Conservation (phyloP, 2,329 filamentous ascomycete genomes). For the Diaporthe caulivora region DNA sequence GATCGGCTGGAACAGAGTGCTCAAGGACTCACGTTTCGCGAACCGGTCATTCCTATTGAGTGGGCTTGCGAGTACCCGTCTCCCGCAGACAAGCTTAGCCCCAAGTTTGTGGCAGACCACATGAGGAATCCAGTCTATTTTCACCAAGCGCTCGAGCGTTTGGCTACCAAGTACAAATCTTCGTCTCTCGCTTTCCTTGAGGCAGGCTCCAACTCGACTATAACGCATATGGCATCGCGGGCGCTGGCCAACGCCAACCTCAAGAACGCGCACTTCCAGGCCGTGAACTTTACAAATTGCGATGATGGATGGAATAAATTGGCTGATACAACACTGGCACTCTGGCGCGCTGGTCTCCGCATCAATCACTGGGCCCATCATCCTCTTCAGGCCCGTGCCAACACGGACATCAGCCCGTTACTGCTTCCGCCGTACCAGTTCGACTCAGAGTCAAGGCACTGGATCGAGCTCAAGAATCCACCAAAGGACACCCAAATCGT, state of each 20-base stretch:
- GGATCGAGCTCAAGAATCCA: slow-evolving; percentile 50
- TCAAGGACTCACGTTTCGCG: slow-evolving; percentile 47
- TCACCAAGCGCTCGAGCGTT: slow-evolving; percentile 47
- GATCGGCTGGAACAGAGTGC: slow-evolving; percentile 50
- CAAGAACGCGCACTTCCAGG: slow-evolving; percentile 41
- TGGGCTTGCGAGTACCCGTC: slow-evolving; percentile 40
- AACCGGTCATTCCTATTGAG: slow-evolving; percentile 50
- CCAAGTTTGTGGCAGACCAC: slow-evolving; percentile 49
- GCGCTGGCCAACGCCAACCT: slow-evolving; percentile 39
- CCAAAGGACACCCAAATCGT: slow-evolving; percentile 32
- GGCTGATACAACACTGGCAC: slow-evolving; percentile 43
- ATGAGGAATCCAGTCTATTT: slow-evolving; percentile 60
- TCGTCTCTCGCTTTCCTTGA: slow-evolving; percentile 53
- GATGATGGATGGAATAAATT: slow-evolving; percentile 40
- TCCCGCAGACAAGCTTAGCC: background rate
- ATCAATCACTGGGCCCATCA: slow-evolving; percentile 54
- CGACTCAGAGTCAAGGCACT: slow-evolving; percentile 50
- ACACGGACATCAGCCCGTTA: slow-evolving; percentile 39
- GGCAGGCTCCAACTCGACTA: slow-evolving; percentile 54
- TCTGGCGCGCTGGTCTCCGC: slow-evolving; percentile 56
- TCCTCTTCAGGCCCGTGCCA: slow-evolving; percentile 43
- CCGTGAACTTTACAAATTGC: slow-evolving; percentile 42
- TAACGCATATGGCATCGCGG: slow-evolving; percentile 50
- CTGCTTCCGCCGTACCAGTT: slow-evolving; percentile 58
- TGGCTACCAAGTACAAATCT: background rate